Evolutionary conservation across 2,329 filamentous ascomycete species (phyloP), one percentile per base, ranked within the genome.

Genomic region (Dactylellina drechsleri): DNA sequence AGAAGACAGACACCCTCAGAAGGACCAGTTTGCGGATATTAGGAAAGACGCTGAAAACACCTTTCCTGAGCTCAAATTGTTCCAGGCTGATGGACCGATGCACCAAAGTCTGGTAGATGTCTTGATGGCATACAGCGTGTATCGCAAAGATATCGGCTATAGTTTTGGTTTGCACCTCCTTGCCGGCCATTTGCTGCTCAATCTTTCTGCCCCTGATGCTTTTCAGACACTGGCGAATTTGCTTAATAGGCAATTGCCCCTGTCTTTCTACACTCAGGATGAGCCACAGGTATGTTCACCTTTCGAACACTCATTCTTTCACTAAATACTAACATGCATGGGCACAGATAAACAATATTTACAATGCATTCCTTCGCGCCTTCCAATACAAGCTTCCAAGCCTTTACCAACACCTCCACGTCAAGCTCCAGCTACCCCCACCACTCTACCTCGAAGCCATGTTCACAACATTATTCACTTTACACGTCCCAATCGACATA

Each of bases 81-180:
- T 70, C 53, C 72, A 76, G 31, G 43, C 36, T 7, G 67, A 79
- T 78, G 89, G 87, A 0, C 90, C 91, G 0, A 83, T 93, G 10
- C 87, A 93, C 80, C 84, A 88, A 68, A 85, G 86, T 43, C 83
- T 95, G 31, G 83, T 90, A 16, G 89, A 94, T 80, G 87, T 95
- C 8, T 84, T 94, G 74, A 89, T 89, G 79, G 92, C 92, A 5
- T 94, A 94, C 81, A 86, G 89, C 65, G 91, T 92, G 87, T 95
- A 95, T 82, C 87, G 92, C 75, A 90, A 89, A 77, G 92, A 95
- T 80, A 90, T 94, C 79, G 91, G 91, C 76, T 93, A 92, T 79
- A 86, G 92, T 68, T 85, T 86, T 76, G 91, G 91, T 64, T 91
- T 90, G 77, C 91, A 92, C 80, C 89, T 89, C 20, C 88, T 92